Evolutionary conservation across 805 yeast species (phyloP).

Genomic region (Starmerella bombicola): DNA sequence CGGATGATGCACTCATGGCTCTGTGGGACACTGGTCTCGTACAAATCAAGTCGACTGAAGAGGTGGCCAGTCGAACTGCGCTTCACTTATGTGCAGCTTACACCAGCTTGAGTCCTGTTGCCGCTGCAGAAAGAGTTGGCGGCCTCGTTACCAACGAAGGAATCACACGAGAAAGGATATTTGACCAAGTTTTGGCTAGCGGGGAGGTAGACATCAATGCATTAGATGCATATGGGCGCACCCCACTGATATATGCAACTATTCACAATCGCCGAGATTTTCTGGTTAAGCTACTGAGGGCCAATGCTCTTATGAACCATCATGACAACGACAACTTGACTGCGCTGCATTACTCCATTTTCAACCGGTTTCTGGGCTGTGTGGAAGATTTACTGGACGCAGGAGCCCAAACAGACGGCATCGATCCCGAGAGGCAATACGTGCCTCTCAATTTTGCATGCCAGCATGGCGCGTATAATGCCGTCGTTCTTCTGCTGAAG

Average conservation of each 20-base stretch:
- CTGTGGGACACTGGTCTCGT: conserved; percentile 40
- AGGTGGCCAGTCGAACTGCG: conserved; percentile 57
- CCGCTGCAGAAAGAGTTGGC: conserved; percentile 8
- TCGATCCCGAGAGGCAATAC: conserved; percentile 36
- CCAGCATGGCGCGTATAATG: conserved; percentile 61
- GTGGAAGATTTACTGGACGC: conserved; percentile 39
- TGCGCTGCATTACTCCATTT: conserved; percentile 69
- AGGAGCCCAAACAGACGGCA: conserved; percentile 34
- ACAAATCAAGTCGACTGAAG: conserved; percentile 54
- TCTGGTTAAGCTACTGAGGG: conserved; percentile 34
- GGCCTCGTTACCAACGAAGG: conserved; percentile 5
- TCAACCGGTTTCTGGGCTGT: conserved; percentile 47
- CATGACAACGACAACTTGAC: conserved; percentile 43
- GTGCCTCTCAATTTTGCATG: conserved; percentile 71
- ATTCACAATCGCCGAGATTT: conserved; percentile 37
- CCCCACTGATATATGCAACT: conserved; percentile 80
- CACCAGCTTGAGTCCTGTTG: conserved; percentile 4
- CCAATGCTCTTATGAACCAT: conserved; percentile 29
- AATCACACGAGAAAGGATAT: conserved; percentile 23
- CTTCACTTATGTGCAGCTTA: conserved; percentile 49
- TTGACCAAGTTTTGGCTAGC: conserved; percentile 25
- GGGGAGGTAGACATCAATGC: conserved; percentile 25
- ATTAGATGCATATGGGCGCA: conserved; percentile 44
- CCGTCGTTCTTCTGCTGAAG: conserved; percentile 50
- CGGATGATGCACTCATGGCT: conserved; percentile 46